Evolutionary conservation across 169 alveolate species (phyloP).

Genomic region (Cryptosporidium sp.): DNA sequence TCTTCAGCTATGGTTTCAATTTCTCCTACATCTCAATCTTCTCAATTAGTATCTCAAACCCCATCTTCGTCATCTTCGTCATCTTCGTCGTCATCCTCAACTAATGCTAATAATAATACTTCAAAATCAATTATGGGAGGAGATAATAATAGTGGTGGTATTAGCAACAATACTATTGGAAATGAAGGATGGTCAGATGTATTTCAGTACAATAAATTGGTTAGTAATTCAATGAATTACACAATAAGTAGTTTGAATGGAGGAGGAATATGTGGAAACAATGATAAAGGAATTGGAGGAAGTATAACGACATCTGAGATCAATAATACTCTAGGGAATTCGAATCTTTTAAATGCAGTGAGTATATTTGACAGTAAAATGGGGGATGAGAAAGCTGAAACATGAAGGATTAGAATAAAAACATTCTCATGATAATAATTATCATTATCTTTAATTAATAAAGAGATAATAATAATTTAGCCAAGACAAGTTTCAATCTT

Average conservation of each 20-base stretch:
- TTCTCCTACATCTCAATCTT: neutral
- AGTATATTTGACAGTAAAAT: constrained; percentile 13
- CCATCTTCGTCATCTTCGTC: neutral
- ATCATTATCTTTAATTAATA: no score
- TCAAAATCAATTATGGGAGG: neutral
- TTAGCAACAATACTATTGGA: neutral
- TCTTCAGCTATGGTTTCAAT: neutral
- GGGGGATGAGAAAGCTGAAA: neutral
- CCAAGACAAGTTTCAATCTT: constrained; percentile 30
- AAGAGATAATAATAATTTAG: neutral
- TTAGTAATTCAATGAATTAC: constrained; percentile 24
- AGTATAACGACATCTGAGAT: neutral
- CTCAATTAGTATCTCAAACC: neutral
- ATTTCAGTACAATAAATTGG: constrained; percentile 42
- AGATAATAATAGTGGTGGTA: neutral
- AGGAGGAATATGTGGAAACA: neutral
- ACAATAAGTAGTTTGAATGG: neutral
- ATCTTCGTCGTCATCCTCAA: neutral
- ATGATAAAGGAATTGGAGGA: neutral
- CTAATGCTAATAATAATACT: no score
- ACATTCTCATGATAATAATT: neutral
- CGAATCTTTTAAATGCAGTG: constrained; percentile 25
- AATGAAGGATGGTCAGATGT: constrained; percentile 36
- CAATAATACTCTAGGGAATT: neutral
- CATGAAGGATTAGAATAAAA: neutral